Base-by-base conservation (phyloP, 306 rosid species). In the Senna siamea region DNA sequence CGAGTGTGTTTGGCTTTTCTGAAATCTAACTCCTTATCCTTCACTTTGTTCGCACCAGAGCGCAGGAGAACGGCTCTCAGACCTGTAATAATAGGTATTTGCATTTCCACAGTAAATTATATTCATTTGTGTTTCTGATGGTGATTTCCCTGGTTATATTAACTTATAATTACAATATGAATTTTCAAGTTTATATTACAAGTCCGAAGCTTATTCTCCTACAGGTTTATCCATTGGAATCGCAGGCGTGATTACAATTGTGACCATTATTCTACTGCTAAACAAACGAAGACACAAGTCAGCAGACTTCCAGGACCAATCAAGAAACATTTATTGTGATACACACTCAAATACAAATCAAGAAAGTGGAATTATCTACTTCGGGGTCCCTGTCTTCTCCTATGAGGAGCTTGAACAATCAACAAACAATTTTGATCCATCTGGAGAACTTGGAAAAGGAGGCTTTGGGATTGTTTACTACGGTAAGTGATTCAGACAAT, bases 361-460 rank as follows among this genome's bases (percentile, higher is more conserved):
- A 28, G 80, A 62, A 48, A 55, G 48, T 62, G 15, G 82, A 28
- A 52, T n/a, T 69, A 37, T 74, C 40, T 68, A 54, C 74, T 78
- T 53, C 47, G 77, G 74, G 17, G 50, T 82, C 46, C 80, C 77
- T 0, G 30, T 82, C 59, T 82, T 82, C 70, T 68, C 80, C 67
- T 63, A 74, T 11, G 73, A 69, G 18, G 75, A 78, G 38, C 87
- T 90, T 5, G 72, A 73, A 70, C 48, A 76, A 44, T 90, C 92
- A 30, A 90, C 96, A 8, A 70, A 86, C 46, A 82, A 85, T 43
- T 90, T 88, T 71, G 81, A 85, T 50, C 40, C 26, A 30, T 76
- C 84, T 8, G 78, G 26, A 54, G 81, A 78, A 60, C 87, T 90
- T 72, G 93, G 96, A 70, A 85, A 81, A 47, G 82, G 85, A 18